Evolutionary conservation across 345 rosid species (phyloP), one percentile per base, ranked within the genome.

Genomic region (Cardamine resedifolia): DNA sequence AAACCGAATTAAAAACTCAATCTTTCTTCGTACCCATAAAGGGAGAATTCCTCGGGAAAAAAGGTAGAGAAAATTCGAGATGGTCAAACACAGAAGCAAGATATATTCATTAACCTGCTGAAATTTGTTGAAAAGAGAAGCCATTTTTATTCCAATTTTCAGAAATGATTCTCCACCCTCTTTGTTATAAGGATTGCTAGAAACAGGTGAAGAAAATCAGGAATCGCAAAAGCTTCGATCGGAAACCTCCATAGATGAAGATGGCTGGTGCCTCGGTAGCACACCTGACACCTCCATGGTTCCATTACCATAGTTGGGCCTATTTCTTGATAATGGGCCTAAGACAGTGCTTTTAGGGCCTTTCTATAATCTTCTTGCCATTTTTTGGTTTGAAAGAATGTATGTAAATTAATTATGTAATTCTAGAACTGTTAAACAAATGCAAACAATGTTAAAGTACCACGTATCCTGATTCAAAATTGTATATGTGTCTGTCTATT

Each of bases 91-190:
- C 20, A 74, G 48, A 67, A 38, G 63, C 47, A 68, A 67, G 57
- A 68, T 68, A 68, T 68, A 65, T 49, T 51, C 62, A 23, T 7
- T 47, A 39, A 77, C 80, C 77, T 77, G 47, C 31, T 77, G 80
- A 58, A 77, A 77, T 58, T 77, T 77, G 68, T 77, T 71, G 68
- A 77, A 77, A 58, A 77, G 76, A 71, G 75, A 39, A 33, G 71
- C 76, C 80, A 77, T 77, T 71, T 73, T 71, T 73, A 2, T 60
- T 43, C 3, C 18, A 0, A 10, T 16, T 19, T 49, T 18, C 19
- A 38, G n/a, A 48, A 59, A 21, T 19, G 73, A 59, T 51, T 9
- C 62, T 21, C 2, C 20, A 15, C 56, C 6, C 53, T 28, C 53
- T 74, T 19, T 58, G 15, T 58, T 67, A 11, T 4, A 20, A 20